Evolutionary conservation across 257 asterid species (phyloP).

Genomic region (Rubia yunnanensis): DNA sequence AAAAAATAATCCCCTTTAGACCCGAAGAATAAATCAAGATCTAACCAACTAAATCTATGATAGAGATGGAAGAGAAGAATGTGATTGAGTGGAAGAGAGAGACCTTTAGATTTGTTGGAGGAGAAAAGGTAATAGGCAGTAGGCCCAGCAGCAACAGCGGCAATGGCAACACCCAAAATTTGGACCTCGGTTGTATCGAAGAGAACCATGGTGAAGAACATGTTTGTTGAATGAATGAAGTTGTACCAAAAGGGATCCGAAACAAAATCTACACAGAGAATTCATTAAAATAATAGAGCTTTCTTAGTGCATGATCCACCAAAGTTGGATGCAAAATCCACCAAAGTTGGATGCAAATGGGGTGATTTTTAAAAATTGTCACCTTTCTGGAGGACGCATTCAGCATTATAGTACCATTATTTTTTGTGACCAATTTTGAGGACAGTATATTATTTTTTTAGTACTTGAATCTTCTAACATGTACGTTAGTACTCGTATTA

Average conservation of each 20-base stretch:
- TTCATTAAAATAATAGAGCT: neutral
- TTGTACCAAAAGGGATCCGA: neutral
- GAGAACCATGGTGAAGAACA: constrained; percentile 51
- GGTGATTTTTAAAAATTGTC: too few relatives aligned
- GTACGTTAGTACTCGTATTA: too few relatives aligned
- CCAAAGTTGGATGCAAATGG: too few relatives aligned
- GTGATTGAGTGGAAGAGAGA: neutral
- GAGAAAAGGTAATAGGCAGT: constrained; percentile 45
- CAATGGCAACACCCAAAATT: constrained; percentile 46
- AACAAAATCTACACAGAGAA: neutral
- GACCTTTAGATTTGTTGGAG: constrained; percentile 77
- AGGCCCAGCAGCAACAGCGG: constrained; percentile 55
- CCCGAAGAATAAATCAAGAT: neutral
- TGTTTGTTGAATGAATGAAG: constrained; percentile 4
- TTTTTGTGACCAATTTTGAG: too few relatives aligned
- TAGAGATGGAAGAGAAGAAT: neutral
- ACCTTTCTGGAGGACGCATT: too few relatives aligned
- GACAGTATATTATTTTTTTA: too few relatives aligned
- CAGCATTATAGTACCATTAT: too few relatives aligned
- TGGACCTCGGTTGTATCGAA: constrained; percentile 67
- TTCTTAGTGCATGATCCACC: too few relatives aligned
- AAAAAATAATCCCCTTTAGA: neutral
- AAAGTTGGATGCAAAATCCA: too few relatives aligned
- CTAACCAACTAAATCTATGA: neutral
- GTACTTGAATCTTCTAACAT: too few relatives aligned